Percentiles rank a stretch among this genome's conserved stretches.
phyloP scores from a whole-genome alignment of 192 early-diverging fungal species.

The Coemansia sp. region DNA sequence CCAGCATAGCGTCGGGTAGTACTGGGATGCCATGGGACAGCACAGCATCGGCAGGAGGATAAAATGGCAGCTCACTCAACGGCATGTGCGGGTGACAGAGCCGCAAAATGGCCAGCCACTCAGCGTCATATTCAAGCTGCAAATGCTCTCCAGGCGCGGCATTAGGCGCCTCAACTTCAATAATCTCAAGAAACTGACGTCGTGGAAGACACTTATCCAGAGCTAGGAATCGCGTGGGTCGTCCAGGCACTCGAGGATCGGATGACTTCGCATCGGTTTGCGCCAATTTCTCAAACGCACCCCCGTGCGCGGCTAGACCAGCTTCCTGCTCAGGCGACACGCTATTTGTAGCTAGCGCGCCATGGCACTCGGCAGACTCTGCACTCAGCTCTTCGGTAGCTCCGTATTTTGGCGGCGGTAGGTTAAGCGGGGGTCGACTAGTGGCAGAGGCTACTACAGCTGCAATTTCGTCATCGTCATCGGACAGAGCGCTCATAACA shows the following conservation, averaged over 20 bases:
- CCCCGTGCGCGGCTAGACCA: not conserved
- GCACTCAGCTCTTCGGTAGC: slow-evolving; percentile 1
- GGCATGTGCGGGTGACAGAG: slow-evolving; percentile 59
- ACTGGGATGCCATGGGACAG: slow-evolving; percentile 31
- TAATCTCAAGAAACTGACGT: slow-evolving; percentile 78
- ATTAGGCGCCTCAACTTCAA: slow-evolving; percentile 54
- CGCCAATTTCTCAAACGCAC: no score
- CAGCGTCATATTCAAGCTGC: slow-evolving; percentile 76
- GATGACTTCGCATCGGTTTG: not conserved
- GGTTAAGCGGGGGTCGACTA: slow-evolving; percentile 16
- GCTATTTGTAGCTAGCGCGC: not conserved
- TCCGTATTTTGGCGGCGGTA: slow-evolving; percentile 28
- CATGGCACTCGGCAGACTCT: not conserved
- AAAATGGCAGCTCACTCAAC: slow-evolving; percentile 44
- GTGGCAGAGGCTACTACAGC: not conserved
- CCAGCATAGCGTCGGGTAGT: slow-evolving; percentile 49
- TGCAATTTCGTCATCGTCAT: slow-evolving; percentile 14
- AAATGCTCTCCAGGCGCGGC: not conserved
- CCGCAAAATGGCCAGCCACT: slow-evolving; percentile 77
- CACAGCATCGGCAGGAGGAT: slow-evolving; percentile 45
- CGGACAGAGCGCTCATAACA: slow-evolving; percentile 29
- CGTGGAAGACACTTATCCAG: slow-evolving; percentile 90
- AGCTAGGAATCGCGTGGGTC: slow-evolving; percentile 76
- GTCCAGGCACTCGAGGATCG: slow-evolving; percentile 19
- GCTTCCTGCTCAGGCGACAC: not conserved